Base-by-base conservation (phyloP, 768 basidiomycete genomes). In the Trametes sanguinea region DNA sequence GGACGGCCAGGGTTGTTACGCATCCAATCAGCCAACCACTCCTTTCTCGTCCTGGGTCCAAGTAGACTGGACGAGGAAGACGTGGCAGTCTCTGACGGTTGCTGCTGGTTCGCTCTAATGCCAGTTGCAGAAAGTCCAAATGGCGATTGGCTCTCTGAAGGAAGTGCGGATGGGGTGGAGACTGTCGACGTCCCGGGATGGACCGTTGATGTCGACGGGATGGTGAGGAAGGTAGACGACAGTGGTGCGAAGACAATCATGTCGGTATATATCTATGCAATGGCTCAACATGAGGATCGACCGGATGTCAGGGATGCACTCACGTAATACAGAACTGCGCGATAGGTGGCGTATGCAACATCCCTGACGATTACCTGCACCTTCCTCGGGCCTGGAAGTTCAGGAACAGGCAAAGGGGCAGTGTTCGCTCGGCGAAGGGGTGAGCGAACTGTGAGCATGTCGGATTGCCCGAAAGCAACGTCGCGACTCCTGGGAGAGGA, bases 161-260 rank as follows among this genome's bases (percentile, higher is more conserved):
- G 71, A 0, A 71, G 68, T 37, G 53, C 42, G 2, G 68, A 58
- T 22, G 58, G 37, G 3, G 61, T 57, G 45, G 67, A 63, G 57
- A 55, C 46, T 0, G 52, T 57, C 11, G 61, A 57, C 14, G 62
- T 40, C 9, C 45, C 39, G 4, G 40, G 42, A 10, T 44, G 51
- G 8, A 27, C 37, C 14, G 68, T 64, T 40, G 61, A 63, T 32
- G 62, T 66, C 13, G 66, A 66, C 42, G 76, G 39, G 56, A 62
- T 51, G 17, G 68, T 45, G 14, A 73, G 67, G 64, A 90, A 89
- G 35, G 85, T 82, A 6, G 94, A 95, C 0, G 91, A 85, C 16
- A 95, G 76, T 0, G 93, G 93, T 0, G 94, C 90, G 65, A 95
- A 95, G 32, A 87, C 81, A 64, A 95, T 89, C 30, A 81, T 82